These are phyloP conservation scores for Marsdenia floribunda DNA, from an alignment of 257 asterid species.

Conservation along the genomic window DNA sequence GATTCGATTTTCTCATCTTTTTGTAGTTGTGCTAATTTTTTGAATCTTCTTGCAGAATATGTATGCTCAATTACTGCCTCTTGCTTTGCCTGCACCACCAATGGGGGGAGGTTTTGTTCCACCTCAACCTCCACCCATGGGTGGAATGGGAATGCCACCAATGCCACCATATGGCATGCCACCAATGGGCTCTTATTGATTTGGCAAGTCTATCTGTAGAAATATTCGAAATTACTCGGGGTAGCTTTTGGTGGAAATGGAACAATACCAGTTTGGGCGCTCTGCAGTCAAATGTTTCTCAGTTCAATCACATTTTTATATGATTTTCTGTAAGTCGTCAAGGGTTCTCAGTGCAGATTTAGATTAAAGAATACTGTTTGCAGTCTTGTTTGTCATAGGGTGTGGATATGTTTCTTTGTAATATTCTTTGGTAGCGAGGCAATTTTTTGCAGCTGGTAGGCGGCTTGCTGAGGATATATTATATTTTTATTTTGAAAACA, in stretches of 20 bases:
- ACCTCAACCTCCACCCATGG: constrained; percentile 57
- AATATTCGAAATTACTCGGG: background rate
- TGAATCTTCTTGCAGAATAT: constrained; percentile 63
- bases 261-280: background rate
- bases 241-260: background rate
- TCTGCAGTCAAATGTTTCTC: background rate
- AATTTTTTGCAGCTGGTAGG: constrained; percentile 23
- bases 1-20: background rate
- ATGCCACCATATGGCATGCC: constrained; percentile 97
- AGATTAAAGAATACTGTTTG: constrained; percentile 2
- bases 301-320: background rate
- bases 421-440: constrained; percentile 20
- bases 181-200: constrained; percentile 86
- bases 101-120: constrained; percentile 72
- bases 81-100: constrained; percentile 98
- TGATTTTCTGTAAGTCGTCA: background rate
- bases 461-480: constrained; percentile 16
- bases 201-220: constrained; percentile 8
- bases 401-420: constrained; percentile 20
- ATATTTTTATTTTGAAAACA: constrained; percentile 3
- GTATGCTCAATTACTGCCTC: constrained; percentile 96
- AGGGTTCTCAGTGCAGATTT: background rate
- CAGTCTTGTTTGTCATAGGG: constrained; percentile 13
- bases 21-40: constrained; percentile 4
- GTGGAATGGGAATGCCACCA: constrained; percentile 92